phyloP scores from a whole-genome alignment of 345 rosid genomes.

The Populus simonii region DNA sequence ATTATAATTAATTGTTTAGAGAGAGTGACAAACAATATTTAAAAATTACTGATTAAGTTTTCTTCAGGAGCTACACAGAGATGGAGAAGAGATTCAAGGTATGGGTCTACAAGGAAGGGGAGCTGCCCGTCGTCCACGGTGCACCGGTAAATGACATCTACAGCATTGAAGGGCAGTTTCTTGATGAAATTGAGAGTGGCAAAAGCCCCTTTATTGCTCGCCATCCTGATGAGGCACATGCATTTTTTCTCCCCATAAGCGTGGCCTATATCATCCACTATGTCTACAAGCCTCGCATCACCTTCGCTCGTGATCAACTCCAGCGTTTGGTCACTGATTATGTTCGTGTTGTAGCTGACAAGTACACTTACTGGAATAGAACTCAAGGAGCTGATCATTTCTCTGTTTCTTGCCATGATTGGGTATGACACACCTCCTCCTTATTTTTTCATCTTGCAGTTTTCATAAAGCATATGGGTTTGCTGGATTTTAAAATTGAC shows the following conservation, averaged over 20 bases:
- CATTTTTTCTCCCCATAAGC: conserved; percentile 51
- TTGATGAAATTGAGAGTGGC: conserved; percentile 48
- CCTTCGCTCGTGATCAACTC: conserved; percentile 32
- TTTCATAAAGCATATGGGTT: not conserved
- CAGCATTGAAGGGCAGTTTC: conserved; percentile 55
- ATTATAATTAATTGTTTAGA: no score
- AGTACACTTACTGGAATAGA: conserved; percentile 58
- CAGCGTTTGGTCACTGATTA: conserved; percentile 43
- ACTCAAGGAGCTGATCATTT: conserved; percentile 64
- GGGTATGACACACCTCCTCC: conserved; percentile 30
- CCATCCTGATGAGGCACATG: conserved; percentile 52
- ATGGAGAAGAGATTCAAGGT: conserved; percentile 59
- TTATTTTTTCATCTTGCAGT: no score
- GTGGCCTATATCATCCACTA: conserved; percentile 38
- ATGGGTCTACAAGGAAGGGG: conserved; percentile 65
- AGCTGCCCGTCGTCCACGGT: conserved; percentile 45
- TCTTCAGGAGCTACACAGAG: conserved; percentile 52
- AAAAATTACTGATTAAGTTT: not conserved
- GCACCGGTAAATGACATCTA: conserved; percentile 54
- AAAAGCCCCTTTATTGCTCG: conserved; percentile 34
- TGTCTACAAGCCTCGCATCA: conserved; percentile 41
- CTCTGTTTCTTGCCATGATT: conserved; percentile 63
- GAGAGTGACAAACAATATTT: not conserved
- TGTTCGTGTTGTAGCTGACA: conserved; percentile 28
- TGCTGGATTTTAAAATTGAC: no score